Conservation (phyloP, 2,329 filamentous ascomycete species). For the Xylariaceae sp. region DNA sequence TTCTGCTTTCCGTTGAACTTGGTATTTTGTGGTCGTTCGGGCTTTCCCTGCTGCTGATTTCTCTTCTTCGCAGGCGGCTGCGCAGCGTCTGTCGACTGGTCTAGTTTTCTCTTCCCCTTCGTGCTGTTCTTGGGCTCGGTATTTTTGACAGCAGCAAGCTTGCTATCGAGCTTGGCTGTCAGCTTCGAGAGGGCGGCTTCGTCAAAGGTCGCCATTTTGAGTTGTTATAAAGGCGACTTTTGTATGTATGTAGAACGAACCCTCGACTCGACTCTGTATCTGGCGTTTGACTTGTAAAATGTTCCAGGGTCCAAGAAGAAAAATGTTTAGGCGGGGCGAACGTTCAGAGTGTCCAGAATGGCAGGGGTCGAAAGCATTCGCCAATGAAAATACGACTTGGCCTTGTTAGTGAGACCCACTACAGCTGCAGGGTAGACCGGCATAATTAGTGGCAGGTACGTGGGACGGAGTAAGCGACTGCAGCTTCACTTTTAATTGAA, state of each 20-base stretch:
- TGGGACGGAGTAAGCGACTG: too few species aligned
- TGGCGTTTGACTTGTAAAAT: slow-evolving; percentile 9
- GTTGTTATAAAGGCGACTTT: background rate
- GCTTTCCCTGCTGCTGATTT: slow-evolving; percentile 13
- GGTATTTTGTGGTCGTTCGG: slow-evolving; percentile 5
- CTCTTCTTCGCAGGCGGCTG: slow-evolving; percentile 26
- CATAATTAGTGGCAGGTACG: too few species aligned
- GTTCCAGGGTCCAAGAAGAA: slow-evolving; percentile 15
- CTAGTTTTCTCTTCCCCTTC: slow-evolving; percentile 39
- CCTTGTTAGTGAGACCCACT: background rate
- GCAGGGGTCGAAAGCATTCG: background rate
- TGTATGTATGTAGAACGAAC: too few species aligned
- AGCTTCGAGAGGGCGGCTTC: slow-evolving; percentile 46
- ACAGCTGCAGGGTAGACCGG: background rate
- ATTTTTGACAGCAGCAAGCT: slow-evolving; percentile 37
- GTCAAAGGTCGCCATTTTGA: slow-evolving; percentile 39
- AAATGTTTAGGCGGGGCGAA: slow-evolving; percentile 26
- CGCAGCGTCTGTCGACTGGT: slow-evolving; percentile 28
- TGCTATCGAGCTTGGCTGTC: slow-evolving; percentile 53
- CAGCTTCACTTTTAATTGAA: too few species aligned
- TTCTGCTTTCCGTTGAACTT: slow-evolving; percentile 26
- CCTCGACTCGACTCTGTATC: too few species aligned
- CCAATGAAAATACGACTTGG: background rate
- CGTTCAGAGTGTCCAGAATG: slow-evolving; percentile 8
- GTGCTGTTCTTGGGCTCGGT: slow-evolving; percentile 17